phyloP scores from a whole-genome alignment of 441 rosid species.

The Gossypium gossypioides region DNA sequence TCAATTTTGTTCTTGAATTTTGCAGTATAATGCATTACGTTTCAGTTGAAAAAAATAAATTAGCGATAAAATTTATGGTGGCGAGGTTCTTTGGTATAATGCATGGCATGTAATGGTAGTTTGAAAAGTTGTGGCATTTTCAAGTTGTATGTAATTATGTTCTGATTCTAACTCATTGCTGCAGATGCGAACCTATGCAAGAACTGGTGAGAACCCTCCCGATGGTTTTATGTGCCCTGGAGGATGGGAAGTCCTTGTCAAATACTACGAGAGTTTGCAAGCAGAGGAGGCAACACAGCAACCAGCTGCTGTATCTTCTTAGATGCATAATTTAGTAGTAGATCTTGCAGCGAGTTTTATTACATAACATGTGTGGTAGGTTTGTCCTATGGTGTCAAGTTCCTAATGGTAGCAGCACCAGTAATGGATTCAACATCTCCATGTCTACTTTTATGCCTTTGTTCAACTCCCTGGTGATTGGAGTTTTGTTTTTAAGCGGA shows the following conservation, averaged over 20 bases:
- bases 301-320: conserved; percentile 35
- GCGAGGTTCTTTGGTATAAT: no score
- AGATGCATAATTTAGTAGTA: conserved; percentile 7
- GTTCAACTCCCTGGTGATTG: not conserved
- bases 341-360: not conserved
- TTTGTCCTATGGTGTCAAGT: not conserved
- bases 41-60: no score
- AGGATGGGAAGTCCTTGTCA: conserved; percentile 81
- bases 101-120: no score
- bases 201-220: conserved; percentile 73
- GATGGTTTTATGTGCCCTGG: conserved; percentile 87
- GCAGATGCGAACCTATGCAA: conserved; percentile 79
- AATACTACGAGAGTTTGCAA: conserved; percentile 61
- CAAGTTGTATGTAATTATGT: not conserved
- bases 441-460: not conserved
- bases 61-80: no score
- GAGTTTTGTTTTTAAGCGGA: not conserved
- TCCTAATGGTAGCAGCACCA: conserved; percentile 1
- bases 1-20: not conserved
- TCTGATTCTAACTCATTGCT: not conserved
- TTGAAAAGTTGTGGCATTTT: not conserved
- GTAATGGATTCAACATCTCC: not conserved
- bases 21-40: not conserved
- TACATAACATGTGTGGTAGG: not conserved
- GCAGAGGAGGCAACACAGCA: conserved; percentile 46